These are phyloP conservation scores for Daldinia decipiens DNA, from an alignment of 495 filamentous ascomycete genomes.

Conservation along the genomic window DNA sequence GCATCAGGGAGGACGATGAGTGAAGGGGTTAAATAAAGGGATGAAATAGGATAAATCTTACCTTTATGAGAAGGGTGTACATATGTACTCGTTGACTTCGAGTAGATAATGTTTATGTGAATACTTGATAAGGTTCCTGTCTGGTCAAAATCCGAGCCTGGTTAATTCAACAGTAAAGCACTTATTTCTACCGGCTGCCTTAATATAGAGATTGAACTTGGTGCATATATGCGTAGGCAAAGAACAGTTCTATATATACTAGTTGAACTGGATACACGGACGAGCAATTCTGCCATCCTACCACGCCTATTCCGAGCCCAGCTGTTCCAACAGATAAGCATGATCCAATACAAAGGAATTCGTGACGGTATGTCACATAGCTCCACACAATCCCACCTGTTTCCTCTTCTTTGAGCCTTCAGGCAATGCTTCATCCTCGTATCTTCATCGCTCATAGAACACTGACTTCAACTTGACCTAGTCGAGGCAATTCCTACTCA, in stretches of 20 bases:
- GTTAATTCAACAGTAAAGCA: no score
- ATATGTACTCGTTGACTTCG: not conserved
- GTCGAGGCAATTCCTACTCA: not conserved
- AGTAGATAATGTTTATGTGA: not conserved
- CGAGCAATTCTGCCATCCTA: constrained; percentile 10
- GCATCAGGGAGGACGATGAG: constrained; percentile 5
- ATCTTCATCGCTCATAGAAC: constrained; percentile 2
- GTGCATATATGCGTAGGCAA: constrained; percentile 5
- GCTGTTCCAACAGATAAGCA: constrained; percentile 11
- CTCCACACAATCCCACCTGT: constrained; percentile 11
- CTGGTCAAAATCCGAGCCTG: no score
- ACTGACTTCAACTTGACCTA: not conserved
- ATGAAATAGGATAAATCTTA: not conserved
- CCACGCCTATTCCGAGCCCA: constrained; percentile 5
- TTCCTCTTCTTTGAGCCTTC: not conserved
- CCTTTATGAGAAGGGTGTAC: not conserved
- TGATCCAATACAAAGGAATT: constrained; percentile 34
- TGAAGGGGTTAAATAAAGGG: not conserved
- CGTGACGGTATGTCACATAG: constrained; percentile 17
- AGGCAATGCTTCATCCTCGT: not conserved
- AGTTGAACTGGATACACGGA: constrained; percentile 44
- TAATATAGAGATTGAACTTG: not conserved
- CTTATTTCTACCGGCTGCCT: no score
- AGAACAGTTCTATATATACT: constrained; percentile 38
- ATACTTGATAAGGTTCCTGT: not conserved